Percentiles rank a stretch among this genome's conserved stretches.
phyloP scores from a whole-genome alignment of 768 basidiomycete genomes.

The Suillus bovinus region DNA sequence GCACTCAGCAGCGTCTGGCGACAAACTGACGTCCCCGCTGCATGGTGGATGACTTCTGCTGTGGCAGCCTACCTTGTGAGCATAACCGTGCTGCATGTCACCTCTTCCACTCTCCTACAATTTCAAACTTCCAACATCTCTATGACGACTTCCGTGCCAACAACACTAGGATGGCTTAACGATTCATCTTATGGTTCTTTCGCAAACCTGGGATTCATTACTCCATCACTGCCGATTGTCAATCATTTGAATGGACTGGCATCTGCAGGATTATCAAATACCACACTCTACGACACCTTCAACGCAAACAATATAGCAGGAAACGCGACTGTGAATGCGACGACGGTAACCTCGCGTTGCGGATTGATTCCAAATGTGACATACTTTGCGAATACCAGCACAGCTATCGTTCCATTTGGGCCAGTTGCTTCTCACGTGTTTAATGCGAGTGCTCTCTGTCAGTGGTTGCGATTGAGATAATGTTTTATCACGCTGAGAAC shows the following conservation, averaged over 20 bases:
- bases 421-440: too few relatives aligned
- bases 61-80: slow-evolving; percentile 15
- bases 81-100: slow-evolving; percentile 20
- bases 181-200: background rate
- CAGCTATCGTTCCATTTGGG: too few relatives aligned
- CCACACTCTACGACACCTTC: slow-evolving; percentile 16
- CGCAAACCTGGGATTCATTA: background rate
- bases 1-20: slow-evolving; percentile 15
- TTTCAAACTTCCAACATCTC: slow-evolving; percentile 14
- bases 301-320: background rate
- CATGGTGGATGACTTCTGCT: slow-evolving; percentile 7
- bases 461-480: too few relatives aligned
- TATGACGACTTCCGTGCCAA: background rate
- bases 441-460: too few relatives aligned
- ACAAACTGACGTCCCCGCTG: slow-evolving; percentile 15
- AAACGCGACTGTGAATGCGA: slow-evolving; percentile 8
- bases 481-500: too few relatives aligned
- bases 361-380: too few relatives aligned
- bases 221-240: background rate
- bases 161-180: slow-evolving; percentile 7
- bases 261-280: slow-evolving; percentile 8
- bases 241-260: background rate
- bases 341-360: too few relatives aligned
- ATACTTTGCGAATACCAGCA: too few relatives aligned
- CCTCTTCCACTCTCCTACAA: slow-evolving; percentile 18